Evolutionary conservation across 345 rosid genomes (phyloP), one percentile per base, ranked within the genome.

Genomic region (Rhodamnia rubescens): DNA sequence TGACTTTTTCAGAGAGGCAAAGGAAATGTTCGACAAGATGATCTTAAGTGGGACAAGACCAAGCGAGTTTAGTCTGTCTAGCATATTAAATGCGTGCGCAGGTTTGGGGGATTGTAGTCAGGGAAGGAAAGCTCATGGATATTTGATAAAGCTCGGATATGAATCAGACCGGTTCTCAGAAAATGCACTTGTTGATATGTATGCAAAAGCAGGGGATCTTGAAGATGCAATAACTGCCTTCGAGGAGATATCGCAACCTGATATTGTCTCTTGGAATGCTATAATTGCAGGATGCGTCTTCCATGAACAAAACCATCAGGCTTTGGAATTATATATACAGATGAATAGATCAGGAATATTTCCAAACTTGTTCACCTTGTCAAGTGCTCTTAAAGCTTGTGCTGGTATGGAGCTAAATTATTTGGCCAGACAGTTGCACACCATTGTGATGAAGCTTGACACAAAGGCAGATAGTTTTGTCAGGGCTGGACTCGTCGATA

Each of bases 141-240:
- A 55, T 56, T 88, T 90, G 85, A 86, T 92, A 87, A 92, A 91
- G 89, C 92, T 92, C 58, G 95, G 92, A 49, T 92, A 88, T 53
- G 87, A 90, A 83, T 85, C 84, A 2, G 93, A 92, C 87, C 90
- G 86, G 52, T 94, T 92, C 88, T 92, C 93, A 0, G 85, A 85
- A 51, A 94, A 94, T 88, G 95, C 95, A 42, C 92, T 93, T 42
- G 92, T 92, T 88, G 96, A 94, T 87, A 94, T 94, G 96, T 92
- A 92, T 82, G 95, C 93, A 15, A 94, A 94, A 88, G 84, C 88
- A 27, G 91, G 93, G 55, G 69, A 54, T 84, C 89, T 92, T 80
- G 90, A 89, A 36, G 93, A 90, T 81, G 88, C 95, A 11, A 64
- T 89, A 55, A 6, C 78, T 78, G 88, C 88, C 84, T 92, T 94